Percentiles rank a stretch among this genome's conserved stretches.
Conservation (phyloP, 306 rosid genomes). For the Ormosia emarginata region DNA sequence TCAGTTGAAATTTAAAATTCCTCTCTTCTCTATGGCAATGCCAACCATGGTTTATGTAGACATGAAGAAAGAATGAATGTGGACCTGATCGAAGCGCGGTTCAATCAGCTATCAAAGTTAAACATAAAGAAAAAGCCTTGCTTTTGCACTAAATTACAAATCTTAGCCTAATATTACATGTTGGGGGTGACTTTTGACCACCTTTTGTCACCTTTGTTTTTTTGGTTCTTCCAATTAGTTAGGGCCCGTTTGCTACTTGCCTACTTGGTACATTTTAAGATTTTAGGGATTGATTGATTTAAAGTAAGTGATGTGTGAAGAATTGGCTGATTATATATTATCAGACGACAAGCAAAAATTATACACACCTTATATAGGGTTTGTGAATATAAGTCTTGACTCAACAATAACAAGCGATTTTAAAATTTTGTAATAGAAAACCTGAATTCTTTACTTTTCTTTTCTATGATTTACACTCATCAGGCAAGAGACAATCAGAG, state of each 20-base stretch:
- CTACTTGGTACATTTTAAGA: not conserved
- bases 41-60: conserved; percentile 36
- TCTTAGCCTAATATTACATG: not conserved
- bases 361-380: too few species aligned
- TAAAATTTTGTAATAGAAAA: too few species aligned
- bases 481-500: too few species aligned
- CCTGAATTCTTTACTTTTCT: too few species aligned
- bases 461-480: too few species aligned
- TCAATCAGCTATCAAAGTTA: not conserved
- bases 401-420: too few species aligned
- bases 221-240: not conserved
- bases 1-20: conserved; percentile 10
- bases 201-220: not conserved
- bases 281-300: not conserved
- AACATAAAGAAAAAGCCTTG: conserved; percentile 4
- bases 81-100: conserved; percentile 43
- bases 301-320: not conserved
- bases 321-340: not conserved
- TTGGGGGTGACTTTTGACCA: conserved; percentile 1
- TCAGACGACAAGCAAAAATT: too few species aligned
- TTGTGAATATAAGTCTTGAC: too few species aligned
- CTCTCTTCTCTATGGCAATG: not conserved
- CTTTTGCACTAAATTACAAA: conserved; percentile 42
- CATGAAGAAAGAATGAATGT: conserved; percentile 32
- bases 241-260: not conserved